phyloP scores from a whole-genome alignment of 2,329 filamentous ascomycete genomes.

The Thermomyces lanuginosus region DNA sequence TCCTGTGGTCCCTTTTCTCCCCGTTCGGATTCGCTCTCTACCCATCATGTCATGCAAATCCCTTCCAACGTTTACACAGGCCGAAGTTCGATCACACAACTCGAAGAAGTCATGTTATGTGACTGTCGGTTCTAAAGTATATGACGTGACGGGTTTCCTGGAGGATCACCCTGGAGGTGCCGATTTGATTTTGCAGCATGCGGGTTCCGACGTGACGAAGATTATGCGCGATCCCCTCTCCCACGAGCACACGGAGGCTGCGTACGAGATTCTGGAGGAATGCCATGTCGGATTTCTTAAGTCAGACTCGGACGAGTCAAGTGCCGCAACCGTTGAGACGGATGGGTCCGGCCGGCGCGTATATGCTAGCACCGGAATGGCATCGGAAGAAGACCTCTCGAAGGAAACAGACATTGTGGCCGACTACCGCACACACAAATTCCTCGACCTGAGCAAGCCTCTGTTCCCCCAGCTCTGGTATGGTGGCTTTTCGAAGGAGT shows the following conservation, averaged over 20 bases:
- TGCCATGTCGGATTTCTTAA: slow-evolving; percentile 66
- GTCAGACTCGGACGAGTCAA: slow-evolving; percentile 38
- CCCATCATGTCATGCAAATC: slow-evolving; percentile 58
- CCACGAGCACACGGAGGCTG: slow-evolving; percentile 73
- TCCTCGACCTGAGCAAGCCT: slow-evolving; percentile 73
- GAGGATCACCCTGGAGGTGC: slow-evolving; percentile 80
- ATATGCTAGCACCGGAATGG: slow-evolving; percentile 61
- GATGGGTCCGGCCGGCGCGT: slow-evolving; percentile 29
- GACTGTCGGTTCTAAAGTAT: slow-evolving; percentile 75
- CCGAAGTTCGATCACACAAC: slow-evolving; percentile 70
- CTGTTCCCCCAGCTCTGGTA: slow-evolving; percentile 77
- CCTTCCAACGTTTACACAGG: slow-evolving; percentile 64
- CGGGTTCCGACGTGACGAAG: slow-evolving; percentile 64
- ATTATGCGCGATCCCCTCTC: slow-evolving; percentile 73
- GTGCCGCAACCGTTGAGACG: slow-evolving; percentile 23
- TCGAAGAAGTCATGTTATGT: slow-evolving; percentile 78
- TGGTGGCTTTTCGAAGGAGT: slow-evolving; percentile 81
- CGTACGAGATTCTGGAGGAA: slow-evolving; percentile 91
- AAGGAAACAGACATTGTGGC: slow-evolving; percentile 60
- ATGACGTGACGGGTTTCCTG: slow-evolving; percentile 84
- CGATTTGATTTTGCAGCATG: slow-evolving; percentile 78
- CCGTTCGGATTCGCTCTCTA: no score
- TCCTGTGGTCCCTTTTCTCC: no score
- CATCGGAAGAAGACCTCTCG: slow-evolving; percentile 67
- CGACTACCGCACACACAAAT: slow-evolving; percentile 86